Conservation (phyloP, 441 rosid genomes). For the Biscutella auriculata region DNA sequence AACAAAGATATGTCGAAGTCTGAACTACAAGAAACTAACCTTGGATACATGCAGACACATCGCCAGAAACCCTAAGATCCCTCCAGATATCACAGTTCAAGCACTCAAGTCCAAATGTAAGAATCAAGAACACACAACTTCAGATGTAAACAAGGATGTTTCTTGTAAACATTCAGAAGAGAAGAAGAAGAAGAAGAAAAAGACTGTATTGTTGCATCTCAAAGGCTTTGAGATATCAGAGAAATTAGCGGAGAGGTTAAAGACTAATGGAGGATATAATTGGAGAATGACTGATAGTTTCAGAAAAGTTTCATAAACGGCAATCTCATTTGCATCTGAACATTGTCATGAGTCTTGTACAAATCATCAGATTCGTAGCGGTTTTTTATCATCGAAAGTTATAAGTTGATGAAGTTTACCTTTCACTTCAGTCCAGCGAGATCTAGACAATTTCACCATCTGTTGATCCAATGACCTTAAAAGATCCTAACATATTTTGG, state of each 20-base stretch:
- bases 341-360: conserved; percentile 12
- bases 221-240: conserved; percentile 16
- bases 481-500: no score
- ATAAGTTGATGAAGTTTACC: background rate
- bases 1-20: conserved; percentile 48
- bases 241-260: background rate
- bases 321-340: background rate
- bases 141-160: conserved; percentile 6
- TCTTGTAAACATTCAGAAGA: conserved; percentile 15
- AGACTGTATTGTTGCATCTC: conserved; percentile 7
- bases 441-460: conserved; percentile 7
- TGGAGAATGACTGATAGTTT: conserved; percentile 19
- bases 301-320: conserved; percentile 12
- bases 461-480: no score
- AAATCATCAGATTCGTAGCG: background rate
- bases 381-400: background rate
- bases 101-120: conserved; percentile 45
- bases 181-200: no score
- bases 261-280: conserved; percentile 1
- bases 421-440: conserved; percentile 15
- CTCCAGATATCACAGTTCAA: conserved; percentile 47
- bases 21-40: conserved; percentile 53
- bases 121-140: background rate
- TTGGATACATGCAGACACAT: conserved; percentile 51
- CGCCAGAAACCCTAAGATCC: conserved; percentile 64